Percentiles rank a stretch among this genome's conserved stretches.
phyloP scores from a whole-genome alignment of 768 basidiomycete genomes.

The Lentinula lateritia region DNA sequence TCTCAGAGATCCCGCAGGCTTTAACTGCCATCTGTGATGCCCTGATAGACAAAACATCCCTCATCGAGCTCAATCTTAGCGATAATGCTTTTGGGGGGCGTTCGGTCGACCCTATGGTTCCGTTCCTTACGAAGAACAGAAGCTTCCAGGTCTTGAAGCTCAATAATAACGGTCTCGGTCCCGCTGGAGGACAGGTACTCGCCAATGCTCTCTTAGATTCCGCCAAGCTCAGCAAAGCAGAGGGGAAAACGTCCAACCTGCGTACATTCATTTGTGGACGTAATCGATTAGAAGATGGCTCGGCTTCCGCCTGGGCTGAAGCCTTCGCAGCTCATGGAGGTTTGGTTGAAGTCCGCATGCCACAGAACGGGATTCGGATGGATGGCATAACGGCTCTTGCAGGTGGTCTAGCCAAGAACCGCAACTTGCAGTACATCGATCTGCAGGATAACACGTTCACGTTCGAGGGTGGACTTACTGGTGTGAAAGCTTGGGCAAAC shows the following conservation, averaged over 20 bases:
- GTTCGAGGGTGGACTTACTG: constrained; percentile 46
- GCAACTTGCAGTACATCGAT: constrained; percentile 70
- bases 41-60: constrained; percentile 70
- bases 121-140: constrained; percentile 79
- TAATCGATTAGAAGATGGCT: constrained; percentile 92
- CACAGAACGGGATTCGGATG: constrained; percentile 97
- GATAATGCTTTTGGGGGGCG: constrained; percentile 98
- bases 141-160: constrained; percentile 80
- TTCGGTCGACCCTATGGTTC: constrained; percentile 90
- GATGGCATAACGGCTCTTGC: constrained; percentile 82
- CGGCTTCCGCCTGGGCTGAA: constrained; percentile 75
- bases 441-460: constrained; percentile 89
- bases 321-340: constrained; percentile 84
- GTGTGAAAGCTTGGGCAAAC: constrained; percentile 54
- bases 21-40: constrained; percentile 86
- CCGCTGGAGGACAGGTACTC: constrained; percentile 79
- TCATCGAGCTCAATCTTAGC: constrained; percentile 84
- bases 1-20: constrained; percentile 89
- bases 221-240: constrained; percentile 59
- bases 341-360: constrained; percentile 83
- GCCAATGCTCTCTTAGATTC: constrained; percentile 80
- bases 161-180: constrained; percentile 96
- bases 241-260: constrained; percentile 67
- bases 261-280: constrained; percentile 86
- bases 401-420: constrained; percentile 62